Evolutionary conservation across 805 yeast species (phyloP).

Genomic region (Candida verbasci): DNA sequence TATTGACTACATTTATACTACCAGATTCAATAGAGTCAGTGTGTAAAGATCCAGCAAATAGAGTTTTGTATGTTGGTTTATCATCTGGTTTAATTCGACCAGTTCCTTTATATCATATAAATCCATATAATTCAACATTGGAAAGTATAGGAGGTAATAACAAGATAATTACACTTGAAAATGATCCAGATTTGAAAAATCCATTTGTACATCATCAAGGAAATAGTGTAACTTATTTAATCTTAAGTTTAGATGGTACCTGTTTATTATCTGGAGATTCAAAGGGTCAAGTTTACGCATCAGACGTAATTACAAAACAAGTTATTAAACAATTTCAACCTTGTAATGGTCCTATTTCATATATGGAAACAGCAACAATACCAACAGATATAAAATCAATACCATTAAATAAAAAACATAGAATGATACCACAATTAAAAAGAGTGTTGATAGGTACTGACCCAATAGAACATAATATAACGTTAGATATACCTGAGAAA

Average conservation of each 20-base stretch:
- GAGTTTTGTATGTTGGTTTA: slow-evolving; percentile 70
- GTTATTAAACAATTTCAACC: slow-evolving; percentile 52
- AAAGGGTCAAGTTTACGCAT: slow-evolving; percentile 59
- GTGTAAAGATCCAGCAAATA: slow-evolving; percentile 71
- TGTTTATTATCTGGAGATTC: slow-evolving; percentile 68
- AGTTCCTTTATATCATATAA: slow-evolving; percentile 46
- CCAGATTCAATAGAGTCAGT: slow-evolving; percentile 54
- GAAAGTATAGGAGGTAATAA: slow-evolving; percentile 61
- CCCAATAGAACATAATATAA: slow-evolving; percentile 42
- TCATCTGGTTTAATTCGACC: slow-evolving; percentile 55
- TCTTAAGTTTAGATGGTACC: slow-evolving; percentile 72
- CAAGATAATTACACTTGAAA: slow-evolving; percentile 46
- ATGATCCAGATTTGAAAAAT: slow-evolving; percentile 44
- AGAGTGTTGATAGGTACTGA: slow-evolving; percentile 47
- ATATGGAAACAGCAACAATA: slow-evolving; percentile 18
- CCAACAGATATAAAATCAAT: slow-evolving; percentile 12
- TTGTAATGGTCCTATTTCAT: slow-evolving; percentile 32
- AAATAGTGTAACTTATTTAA: slow-evolving; percentile 46
- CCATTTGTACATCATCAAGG: slow-evolving; percentile 50
- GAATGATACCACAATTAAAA: slow-evolving; percentile 61
- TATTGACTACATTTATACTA: slow-evolving; percentile 70
- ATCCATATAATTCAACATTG: slow-evolving; percentile 35
- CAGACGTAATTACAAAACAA: slow-evolving; percentile 71
- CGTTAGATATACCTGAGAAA: slow-evolving; percentile 21
- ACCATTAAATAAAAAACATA: slow-evolving; percentile 28